These are phyloP conservation scores for Penicillium brasilianum DNA, from an alignment of 2,329 filamentous ascomycete genomes.

Conservation along the genomic window DNA sequence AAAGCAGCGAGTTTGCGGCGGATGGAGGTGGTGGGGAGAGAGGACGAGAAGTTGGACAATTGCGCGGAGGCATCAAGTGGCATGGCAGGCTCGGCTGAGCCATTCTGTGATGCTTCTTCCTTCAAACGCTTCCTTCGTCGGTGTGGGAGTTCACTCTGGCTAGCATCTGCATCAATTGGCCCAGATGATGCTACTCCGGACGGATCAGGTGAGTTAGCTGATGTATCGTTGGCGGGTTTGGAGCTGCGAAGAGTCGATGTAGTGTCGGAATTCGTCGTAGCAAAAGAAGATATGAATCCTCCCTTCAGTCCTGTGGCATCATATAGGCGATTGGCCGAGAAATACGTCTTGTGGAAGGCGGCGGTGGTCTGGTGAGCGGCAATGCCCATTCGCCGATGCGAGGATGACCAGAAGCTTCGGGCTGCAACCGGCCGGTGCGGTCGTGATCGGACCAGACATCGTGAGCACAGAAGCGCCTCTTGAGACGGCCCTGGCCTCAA, in stretches of 20 bases:
- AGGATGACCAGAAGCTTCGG: slow-evolving; percentile 41
- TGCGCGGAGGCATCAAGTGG: slow-evolving; percentile 67
- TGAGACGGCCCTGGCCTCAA: slow-evolving; percentile 39
- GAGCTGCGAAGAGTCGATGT: slow-evolving; percentile 11
- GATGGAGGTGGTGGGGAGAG: slow-evolving; percentile 61
- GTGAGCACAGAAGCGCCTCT: slow-evolving; percentile 41
- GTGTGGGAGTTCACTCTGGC: slow-evolving; percentile 46
- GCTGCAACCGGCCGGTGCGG: slow-evolving; percentile 25
- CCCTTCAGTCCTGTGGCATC: slow-evolving; percentile 27
- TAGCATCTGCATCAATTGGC: slow-evolving; percentile 28
- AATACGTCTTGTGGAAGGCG: slow-evolving; percentile 45
- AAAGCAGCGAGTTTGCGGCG: slow-evolving; percentile 76
- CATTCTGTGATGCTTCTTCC: slow-evolving; percentile 31
- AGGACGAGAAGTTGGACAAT: slow-evolving; percentile 62
- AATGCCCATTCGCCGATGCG: slow-evolving; percentile 37
- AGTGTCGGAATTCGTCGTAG: slow-evolving; percentile 29
- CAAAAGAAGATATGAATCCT: slow-evolving; percentile 35
- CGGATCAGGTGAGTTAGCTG: slow-evolving; percentile 23
- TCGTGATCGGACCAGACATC: slow-evolving; percentile 38
- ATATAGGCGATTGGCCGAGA: slow-evolving; percentile 42
- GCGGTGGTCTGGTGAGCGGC: slow-evolving; percentile 35
- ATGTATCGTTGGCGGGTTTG: slow-evolving; percentile 19
- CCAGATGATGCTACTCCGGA: slow-evolving; percentile 19
- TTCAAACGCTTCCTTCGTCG: slow-evolving; percentile 51
- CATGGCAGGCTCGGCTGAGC: slow-evolving; percentile 42